Evolutionary conservation across 2,329 filamentous ascomycete genomes (phyloP).

Genomic region (Ascochyta clinopodiicola): DNA sequence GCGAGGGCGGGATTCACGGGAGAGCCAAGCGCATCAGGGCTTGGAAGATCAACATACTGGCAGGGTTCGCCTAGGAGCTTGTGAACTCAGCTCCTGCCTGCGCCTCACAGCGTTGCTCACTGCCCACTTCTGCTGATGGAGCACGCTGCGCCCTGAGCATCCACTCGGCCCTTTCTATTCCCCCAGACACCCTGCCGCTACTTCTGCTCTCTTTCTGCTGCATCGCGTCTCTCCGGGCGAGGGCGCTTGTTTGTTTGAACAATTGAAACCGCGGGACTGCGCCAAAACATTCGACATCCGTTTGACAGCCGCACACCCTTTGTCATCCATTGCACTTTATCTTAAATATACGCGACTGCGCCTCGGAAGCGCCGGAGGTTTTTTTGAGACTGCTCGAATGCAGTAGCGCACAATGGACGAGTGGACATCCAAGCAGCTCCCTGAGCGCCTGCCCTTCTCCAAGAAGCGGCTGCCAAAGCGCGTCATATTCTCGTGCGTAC

Average conservation of each 20-base stretch:
- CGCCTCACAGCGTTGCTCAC: conserved; percentile 22
- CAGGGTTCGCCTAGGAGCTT: conserved; percentile 17
- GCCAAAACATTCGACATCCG: conserved; percentile 15
- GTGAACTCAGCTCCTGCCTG: conserved; percentile 19
- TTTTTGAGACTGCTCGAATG: conserved; percentile 22
- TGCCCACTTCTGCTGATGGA: conserved; percentile 14
- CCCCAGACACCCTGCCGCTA: conserved; percentile 6
- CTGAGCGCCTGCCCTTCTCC: conserved; percentile 60
- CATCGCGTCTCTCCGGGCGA: conserved; percentile 38
- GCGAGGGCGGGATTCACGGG: conserved; percentile 13
- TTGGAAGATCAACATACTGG: conserved; percentile 16
- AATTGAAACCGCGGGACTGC: conserved; percentile 18
- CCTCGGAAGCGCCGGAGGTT: conserved; percentile 17
- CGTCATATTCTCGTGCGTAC: conserved; percentile 60
- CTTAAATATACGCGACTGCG: conserved; percentile 9
- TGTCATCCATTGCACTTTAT: conserved; percentile 15
- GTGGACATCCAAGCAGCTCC: conserved; percentile 47
- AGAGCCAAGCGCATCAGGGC: conserved; percentile 15
- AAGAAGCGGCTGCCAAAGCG: conserved; percentile 59
- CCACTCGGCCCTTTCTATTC: conserved; percentile 19
- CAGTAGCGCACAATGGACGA: conserved; percentile 41
- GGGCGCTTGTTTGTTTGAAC: conserved; percentile 35
- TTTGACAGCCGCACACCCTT: conserved; percentile 17
- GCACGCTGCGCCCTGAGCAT: conserved; percentile 21
- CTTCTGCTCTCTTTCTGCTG: conserved; percentile 24